Evolutionary conservation across 2,329 filamentous ascomycete genomes (phyloP).

Genomic region (Orbilia javanica): DNA sequence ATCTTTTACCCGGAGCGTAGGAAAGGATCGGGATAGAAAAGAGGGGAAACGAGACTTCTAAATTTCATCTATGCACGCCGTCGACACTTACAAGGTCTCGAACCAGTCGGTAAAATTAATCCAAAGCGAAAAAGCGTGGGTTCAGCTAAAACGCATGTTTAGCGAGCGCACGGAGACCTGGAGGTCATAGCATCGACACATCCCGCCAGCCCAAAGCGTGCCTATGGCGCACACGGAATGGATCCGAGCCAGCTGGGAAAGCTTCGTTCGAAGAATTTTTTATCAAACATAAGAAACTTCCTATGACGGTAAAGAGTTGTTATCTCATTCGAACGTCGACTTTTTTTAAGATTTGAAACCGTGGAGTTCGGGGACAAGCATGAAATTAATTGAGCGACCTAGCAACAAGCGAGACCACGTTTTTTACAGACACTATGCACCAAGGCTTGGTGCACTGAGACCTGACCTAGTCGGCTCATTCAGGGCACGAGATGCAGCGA

Average conservation of each 20-base stretch:
- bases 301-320: slow-evolving; percentile 6
- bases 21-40: slow-evolving; percentile 16
- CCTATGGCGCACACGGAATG: slow-evolving; percentile 13
- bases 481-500: slow-evolving; percentile 12
- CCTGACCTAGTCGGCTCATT: slow-evolving; percentile 4
- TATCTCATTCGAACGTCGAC: neutral
- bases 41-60: slow-evolving; percentile 32
- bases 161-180: slow-evolving; percentile 18
- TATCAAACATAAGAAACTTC: slow-evolving; percentile 19
- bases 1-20: slow-evolving; percentile 35
- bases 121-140: neutral
- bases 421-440: slow-evolving; percentile 30
- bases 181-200: slow-evolving; percentile 31
- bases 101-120: slow-evolving; percentile 43
- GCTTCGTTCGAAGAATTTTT: slow-evolving; percentile 5
- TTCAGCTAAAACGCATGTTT: slow-evolving; percentile 28
- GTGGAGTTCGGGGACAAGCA: neutral
- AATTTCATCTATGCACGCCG: neutral
- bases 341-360: slow-evolving; percentile 44
- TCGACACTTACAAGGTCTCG: slow-evolving; percentile 22
- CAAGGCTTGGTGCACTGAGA: neutral
- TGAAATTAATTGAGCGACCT: slow-evolving; percentile 10
- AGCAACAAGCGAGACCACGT: slow-evolving; percentile 54
- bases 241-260: neutral
- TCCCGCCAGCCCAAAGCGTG: slow-evolving; percentile 21